phyloP scores from a whole-genome alignment of 2,329 filamentous ascomycete species.

The Talaromyces sp. region DNA sequence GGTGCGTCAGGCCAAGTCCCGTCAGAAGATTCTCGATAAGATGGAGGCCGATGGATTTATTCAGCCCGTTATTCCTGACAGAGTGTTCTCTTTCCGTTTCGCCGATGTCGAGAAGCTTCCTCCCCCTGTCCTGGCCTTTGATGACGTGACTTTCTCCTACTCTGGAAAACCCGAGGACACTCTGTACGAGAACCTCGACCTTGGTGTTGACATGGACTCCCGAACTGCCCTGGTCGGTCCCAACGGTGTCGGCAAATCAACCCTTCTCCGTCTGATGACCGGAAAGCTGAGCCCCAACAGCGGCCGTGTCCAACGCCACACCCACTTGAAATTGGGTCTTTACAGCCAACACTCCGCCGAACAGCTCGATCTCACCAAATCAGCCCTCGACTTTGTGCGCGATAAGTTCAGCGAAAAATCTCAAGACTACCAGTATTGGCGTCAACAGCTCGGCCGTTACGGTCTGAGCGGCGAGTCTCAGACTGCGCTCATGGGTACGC shows the following conservation, averaged over 20 bases:
- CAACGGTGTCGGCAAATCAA: slow-evolving; percentile 99
- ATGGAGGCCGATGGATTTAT: slow-evolving; percentile 99
- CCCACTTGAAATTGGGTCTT: slow-evolving; percentile 95
- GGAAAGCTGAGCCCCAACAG: slow-evolving; percentile 83
- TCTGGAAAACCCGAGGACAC: slow-evolving; percentile 85
- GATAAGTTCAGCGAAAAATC: slow-evolving; percentile 87
- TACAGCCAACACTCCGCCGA: slow-evolving; percentile 99
- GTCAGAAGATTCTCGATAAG: slow-evolving; percentile 99
- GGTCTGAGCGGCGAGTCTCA: slow-evolving; percentile 90
- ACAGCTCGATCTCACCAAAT: slow-evolving; percentile 97
- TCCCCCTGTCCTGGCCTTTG: slow-evolving; percentile 91
- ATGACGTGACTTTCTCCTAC: slow-evolving; percentile 97
- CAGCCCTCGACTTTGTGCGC: slow-evolving; percentile 91
- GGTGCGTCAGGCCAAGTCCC: slow-evolving; percentile 96
- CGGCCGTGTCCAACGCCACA: slow-evolving; percentile 84
- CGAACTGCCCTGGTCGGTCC: slow-evolving; percentile 94
- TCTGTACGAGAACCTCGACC: slow-evolving; percentile 92
- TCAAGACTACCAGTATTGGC: slow-evolving; percentile 99
- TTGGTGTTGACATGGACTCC: slow-evolving; percentile 99
- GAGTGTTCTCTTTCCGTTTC: slow-evolving; percentile 95
- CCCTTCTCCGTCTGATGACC: slow-evolving; percentile 92
- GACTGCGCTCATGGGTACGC: slow-evolving; percentile 94
- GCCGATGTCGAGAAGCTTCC: slow-evolving; percentile 99
- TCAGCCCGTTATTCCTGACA: slow-evolving; percentile 78
- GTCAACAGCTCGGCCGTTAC: slow-evolving; percentile 93